Percentiles rank a stretch among this genome's conserved stretches.
Conservation (phyloP, 768 basidiomycete genomes). For the Cubamyces sp. region DNA sequence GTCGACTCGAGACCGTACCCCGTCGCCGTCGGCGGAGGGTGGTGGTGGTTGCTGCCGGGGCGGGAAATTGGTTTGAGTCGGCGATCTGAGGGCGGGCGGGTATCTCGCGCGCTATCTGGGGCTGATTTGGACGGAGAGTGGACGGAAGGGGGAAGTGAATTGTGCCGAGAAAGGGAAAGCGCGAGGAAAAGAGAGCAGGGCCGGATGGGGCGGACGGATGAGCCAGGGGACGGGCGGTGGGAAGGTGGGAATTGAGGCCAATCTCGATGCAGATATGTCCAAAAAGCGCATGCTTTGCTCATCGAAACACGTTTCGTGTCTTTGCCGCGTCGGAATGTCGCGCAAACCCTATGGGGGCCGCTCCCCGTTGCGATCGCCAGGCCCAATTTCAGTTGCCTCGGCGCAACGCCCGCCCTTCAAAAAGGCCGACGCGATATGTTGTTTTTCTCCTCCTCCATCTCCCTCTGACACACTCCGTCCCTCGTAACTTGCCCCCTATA, state of each 20-base stretch:
- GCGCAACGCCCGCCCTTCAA: conserved; percentile 52
- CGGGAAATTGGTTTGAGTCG: conserved; percentile 26
- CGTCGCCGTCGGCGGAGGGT: conserved; percentile 19
- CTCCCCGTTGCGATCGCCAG: conserved; percentile 55
- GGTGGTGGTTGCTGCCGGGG: conserved; percentile 21
- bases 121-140: conserved; percentile 10
- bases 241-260: conserved; percentile 14
- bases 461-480: conserved; percentile 24
- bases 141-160: conserved; percentile 1
- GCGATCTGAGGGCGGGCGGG: conserved; percentile 19
- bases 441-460: conserved; percentile 32
- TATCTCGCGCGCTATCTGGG: conserved; percentile 11
- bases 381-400: conserved; percentile 49
- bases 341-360: conserved; percentile 54
- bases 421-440: conserved; percentile 41
- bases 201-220: conserved; percentile 4
- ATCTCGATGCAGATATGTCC: conserved; percentile 37
- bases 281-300: conserved; percentile 44
- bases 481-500: conserved; percentile 10
- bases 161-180: conserved; percentile 11
- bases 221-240: conserved; percentile 12
- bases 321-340: conserved; percentile 58
- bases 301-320: conserved; percentile 81
- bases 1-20: neutral
- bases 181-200: conserved; percentile 14